A percentile compares a stretch with the other conserved stretches of the same genome.
These are phyloP conservation scores for Neocucurbitaria cava DNA, from an alignment of 2,329 filamentous ascomycete genomes.

Conservation along the genomic window DNA sequence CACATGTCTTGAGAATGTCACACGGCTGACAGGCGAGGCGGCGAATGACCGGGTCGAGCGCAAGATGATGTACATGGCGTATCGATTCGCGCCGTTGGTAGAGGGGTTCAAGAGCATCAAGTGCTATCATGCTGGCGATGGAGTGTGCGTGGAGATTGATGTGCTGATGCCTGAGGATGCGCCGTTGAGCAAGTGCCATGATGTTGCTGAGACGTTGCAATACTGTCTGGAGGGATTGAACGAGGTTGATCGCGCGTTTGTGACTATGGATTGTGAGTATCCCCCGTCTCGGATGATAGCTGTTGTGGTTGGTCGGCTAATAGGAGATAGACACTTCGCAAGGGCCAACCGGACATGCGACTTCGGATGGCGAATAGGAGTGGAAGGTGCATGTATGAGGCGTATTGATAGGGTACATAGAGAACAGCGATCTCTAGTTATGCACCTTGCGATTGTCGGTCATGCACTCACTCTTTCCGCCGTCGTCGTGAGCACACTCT, in stretches of 20 bases:
- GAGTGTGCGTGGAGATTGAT: conserved; percentile 69
- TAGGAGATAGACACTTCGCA: conserved; percentile 26
- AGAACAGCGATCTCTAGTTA: too few relatives aligned
- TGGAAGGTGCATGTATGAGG: not conserved
- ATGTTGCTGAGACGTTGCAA: conserved; percentile 68
- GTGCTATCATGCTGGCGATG: conserved; percentile 68
- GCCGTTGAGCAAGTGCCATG: conserved; percentile 61
- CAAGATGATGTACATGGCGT: conserved; percentile 67
- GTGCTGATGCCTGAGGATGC: conserved; percentile 63
- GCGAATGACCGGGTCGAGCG: conserved; percentile 60
- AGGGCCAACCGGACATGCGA: conserved; percentile 33
- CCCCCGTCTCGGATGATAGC: not conserved
- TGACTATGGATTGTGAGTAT: conserved; percentile 58
- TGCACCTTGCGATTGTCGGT: too few relatives aligned
- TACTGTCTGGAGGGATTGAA: conserved; percentile 64
- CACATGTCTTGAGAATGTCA: conserved; percentile 67
- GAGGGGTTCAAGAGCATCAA: conserved; percentile 62
- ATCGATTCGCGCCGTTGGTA: conserved; percentile 62
- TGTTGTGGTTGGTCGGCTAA: conserved; percentile 8
- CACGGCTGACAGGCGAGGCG: conserved; percentile 64
- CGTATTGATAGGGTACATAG: not conserved
- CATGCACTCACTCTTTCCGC: too few relatives aligned
- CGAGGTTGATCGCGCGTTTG: conserved; percentile 62
- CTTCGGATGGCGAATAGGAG: conserved; percentile 9
- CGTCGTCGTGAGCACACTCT: too few relatives aligned